Percentiles rank a stretch among this genome's conserved stretches.
Evolutionary conservation across 495 filamentous ascomycete species (phyloP).

Genomic region (Massariosphaeria phaeospora): DNA sequence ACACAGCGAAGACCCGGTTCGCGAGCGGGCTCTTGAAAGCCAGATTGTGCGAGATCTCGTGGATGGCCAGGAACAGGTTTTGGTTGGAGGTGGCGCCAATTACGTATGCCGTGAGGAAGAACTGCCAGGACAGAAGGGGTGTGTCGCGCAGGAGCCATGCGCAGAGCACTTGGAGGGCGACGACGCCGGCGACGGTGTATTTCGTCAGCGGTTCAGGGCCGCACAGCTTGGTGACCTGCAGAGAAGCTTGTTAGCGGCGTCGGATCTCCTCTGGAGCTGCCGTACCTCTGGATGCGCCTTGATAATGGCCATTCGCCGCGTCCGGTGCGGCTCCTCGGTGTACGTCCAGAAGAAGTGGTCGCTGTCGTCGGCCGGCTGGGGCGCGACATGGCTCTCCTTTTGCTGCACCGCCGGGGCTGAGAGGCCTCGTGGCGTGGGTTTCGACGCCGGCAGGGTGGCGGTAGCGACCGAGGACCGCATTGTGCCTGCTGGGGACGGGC

Average conservation of each 20-base stretch:
- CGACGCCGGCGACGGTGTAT: slow-evolving; percentile 81
- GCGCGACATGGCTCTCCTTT: background rate
- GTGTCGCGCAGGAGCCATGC: slow-evolving; percentile 76
- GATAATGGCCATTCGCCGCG: slow-evolving; percentile 86
- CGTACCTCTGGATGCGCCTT: slow-evolving; percentile 94
- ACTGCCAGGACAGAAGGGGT: slow-evolving; percentile 73
- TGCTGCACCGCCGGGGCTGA: slow-evolving; percentile 3
- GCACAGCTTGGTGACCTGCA: slow-evolving; percentile 91
- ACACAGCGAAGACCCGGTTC: slow-evolving; percentile 81
- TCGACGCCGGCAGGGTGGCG: slow-evolving; percentile 20
- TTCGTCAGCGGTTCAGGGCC: slow-evolving; percentile 94
- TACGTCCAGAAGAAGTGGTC: slow-evolving; percentile 88
- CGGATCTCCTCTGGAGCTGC: background rate
- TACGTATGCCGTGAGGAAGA: slow-evolving; percentile 82
- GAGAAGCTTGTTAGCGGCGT: background rate
- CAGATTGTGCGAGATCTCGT: slow-evolving; percentile 98
- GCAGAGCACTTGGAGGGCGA: slow-evolving; percentile 72
- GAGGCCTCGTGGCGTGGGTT: slow-evolving; percentile 7
- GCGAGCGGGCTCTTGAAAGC: slow-evolving; percentile 80
- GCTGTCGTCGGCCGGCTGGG: slow-evolving; percentile 29
- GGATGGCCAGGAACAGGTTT: slow-evolving; percentile 97
- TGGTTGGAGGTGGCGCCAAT: slow-evolving; percentile 96
- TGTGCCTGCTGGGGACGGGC: background rate
- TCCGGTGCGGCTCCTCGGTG: slow-evolving; percentile 95
- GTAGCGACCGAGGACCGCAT: slow-evolving; percentile 35